These are phyloP conservation scores for Diutina rugosa DNA, from an alignment of 1,139 yeast genomes.

Conservation along the genomic window DNA sequence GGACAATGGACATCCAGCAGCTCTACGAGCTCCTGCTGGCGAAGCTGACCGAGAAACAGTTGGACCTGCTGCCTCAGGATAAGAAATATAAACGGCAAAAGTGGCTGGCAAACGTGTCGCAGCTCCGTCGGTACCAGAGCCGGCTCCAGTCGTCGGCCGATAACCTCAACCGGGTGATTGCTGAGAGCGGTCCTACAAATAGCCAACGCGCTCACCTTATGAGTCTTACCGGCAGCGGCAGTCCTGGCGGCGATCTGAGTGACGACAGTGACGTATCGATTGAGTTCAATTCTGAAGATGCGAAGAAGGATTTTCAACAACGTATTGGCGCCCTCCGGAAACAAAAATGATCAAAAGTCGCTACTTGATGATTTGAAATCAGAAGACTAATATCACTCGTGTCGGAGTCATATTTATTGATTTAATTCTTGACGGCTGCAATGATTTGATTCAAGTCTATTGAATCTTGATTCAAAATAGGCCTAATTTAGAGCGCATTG, in stretches of 20 bases:
- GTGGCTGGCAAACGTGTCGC: slow-evolving; percentile 1
- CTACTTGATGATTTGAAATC: too few species aligned
- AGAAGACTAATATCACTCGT: too few species aligned
- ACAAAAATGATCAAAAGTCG: background rate
- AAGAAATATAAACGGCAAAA: background rate
- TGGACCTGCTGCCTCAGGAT: background rate
- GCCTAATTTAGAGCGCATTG: too few species aligned
- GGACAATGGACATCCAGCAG: background rate
- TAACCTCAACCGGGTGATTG: background rate
- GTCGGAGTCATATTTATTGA: too few species aligned
- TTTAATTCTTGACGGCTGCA: too few species aligned
- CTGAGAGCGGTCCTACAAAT: background rate
- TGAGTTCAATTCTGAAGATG: background rate
- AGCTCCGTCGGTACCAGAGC: background rate
- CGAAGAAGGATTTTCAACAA: slow-evolving; percentile 1
- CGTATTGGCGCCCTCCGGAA: background rate
- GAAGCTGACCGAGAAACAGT: background rate
- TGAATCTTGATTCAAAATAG: too few species aligned
- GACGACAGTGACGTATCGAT: background rate
- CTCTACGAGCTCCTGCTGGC: background rate
- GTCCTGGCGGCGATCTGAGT: background rate
- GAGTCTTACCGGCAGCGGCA: background rate
- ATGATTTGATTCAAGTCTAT: too few species aligned
- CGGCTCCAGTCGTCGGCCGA: background rate
- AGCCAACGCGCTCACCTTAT: background rate